A percentile compares a stretch with the other conserved stretches of the same genome.
Evolutionary conservation across 352 stramenopile species (phyloP).

Genomic region (Pythium dissimile): DNA sequence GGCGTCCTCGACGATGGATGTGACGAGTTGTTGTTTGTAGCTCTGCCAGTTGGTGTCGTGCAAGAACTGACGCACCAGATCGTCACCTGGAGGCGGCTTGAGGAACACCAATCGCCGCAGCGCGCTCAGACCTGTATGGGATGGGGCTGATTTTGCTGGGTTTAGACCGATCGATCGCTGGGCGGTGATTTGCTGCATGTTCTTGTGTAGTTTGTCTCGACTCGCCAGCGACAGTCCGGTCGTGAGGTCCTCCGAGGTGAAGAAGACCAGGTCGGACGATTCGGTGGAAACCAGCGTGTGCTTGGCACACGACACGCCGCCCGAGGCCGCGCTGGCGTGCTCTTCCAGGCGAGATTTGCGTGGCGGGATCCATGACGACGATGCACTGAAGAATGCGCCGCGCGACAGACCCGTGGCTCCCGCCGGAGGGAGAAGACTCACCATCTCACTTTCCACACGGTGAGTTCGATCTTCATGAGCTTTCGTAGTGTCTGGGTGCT

Average conservation of each 20-base stretch:
- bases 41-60: slow-evolving; percentile 17
- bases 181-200: slow-evolving; percentile 23
- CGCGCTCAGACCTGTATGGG: not conserved
- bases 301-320: slow-evolving; percentile 37
- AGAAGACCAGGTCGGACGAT: slow-evolving; percentile 49
- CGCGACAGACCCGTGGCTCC: slow-evolving; percentile 14
- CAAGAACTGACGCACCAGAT: slow-evolving; percentile 10
- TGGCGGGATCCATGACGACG: slow-evolving; percentile 49
- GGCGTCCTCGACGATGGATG: slow-evolving; percentile 11
- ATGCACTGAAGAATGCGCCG: slow-evolving; percentile 48
- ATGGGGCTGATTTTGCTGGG: not conserved
- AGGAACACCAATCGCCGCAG: slow-evolving; percentile 11
- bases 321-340: slow-evolving; percentile 13
- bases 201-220: slow-evolving; percentile 33
- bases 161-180: not conserved
- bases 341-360: slow-evolving; percentile 24
- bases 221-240: slow-evolving; percentile 32
- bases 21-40: slow-evolving; percentile 19
- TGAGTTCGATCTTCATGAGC: too few species aligned
- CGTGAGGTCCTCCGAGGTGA: slow-evolving; percentile 37
- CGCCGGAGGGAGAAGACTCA: not conserved
- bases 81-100: slow-evolving; percentile 9
- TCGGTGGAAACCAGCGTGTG: slow-evolving; percentile 33
- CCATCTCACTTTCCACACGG: too few species aligned
- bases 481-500: not conserved